Evolutionary conservation across 305 asterid species (phyloP).

Genomic region (Solanum chacoense): DNA sequence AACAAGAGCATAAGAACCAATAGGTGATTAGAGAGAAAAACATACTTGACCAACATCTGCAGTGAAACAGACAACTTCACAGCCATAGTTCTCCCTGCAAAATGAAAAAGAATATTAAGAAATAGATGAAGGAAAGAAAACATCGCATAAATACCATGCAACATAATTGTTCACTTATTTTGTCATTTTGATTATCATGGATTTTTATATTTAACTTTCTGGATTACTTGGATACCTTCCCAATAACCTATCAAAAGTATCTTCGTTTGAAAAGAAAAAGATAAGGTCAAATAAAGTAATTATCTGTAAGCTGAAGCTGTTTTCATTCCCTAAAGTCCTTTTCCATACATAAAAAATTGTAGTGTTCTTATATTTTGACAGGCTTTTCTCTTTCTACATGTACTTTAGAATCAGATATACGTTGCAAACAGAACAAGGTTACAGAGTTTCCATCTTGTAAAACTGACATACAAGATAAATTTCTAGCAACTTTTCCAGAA

Average conservation of each 20-base stretch:
- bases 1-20: background rate
- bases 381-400: background rate
- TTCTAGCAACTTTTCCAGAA: background rate
- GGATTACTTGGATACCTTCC: background rate
- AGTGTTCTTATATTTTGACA: background rate
- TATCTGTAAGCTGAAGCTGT: background rate
- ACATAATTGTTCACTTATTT: background rate
- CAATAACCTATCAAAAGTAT: background rate
- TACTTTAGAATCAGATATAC: background rate
- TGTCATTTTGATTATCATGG: background rate
- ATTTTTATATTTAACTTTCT: background rate
- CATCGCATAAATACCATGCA: background rate
- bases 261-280: background rate
- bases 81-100: constrained; percentile 93
- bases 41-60: constrained; percentile 99
- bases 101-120: background rate
- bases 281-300: background rate
- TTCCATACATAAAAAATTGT: background rate
- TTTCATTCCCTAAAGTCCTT: background rate
- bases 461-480: background rate
- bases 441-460: background rate
- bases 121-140: background rate
- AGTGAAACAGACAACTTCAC: constrained; percentile 97
- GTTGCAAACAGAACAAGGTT: background rate
- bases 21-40: background rate